Evolutionary conservation across 306 rosid species (phyloP).

Genomic region (Cicer judaicum): DNA sequence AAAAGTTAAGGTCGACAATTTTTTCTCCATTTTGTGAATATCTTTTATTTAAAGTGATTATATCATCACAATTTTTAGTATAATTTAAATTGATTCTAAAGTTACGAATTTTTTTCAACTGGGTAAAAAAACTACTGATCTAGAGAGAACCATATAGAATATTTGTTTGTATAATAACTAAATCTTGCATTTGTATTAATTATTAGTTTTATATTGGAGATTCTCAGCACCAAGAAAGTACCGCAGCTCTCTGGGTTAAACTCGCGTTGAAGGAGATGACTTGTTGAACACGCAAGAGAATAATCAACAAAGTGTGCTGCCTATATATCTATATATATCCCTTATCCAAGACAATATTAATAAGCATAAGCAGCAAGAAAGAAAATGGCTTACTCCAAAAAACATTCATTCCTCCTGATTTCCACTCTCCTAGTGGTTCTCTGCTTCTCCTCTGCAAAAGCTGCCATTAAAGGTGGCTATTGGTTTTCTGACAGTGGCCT

Average conservation of each 20-base stretch:
- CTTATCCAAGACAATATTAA: not conserved
- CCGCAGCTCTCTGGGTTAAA: not conserved
- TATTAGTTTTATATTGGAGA: too few species aligned
- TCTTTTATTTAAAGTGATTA: too few species aligned
- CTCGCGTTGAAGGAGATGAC: not conserved
- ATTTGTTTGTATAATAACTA: too few species aligned
- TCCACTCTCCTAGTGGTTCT: conserved; percentile 16
- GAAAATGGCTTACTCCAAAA: conserved; percentile 24
- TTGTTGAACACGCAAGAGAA: not conserved
- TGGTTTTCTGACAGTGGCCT: conserved; percentile 46
- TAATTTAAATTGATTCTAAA: too few species aligned
- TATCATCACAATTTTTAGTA: too few species aligned
- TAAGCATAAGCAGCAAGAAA: not conserved
- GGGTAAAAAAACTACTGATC: too few species aligned
- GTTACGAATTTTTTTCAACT: too few species aligned
- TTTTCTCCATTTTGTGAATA: too few species aligned
- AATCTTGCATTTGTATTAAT: too few species aligned
- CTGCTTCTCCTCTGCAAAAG: conserved; percentile 30
- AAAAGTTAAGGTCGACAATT: too few species aligned
- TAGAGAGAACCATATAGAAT: too few species aligned
- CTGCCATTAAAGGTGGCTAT: conserved; percentile 57
- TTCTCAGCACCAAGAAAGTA: not conserved
- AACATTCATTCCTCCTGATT: conserved; percentile 8
- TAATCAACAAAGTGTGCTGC: conserved; percentile 13
- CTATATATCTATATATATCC: not conserved